Conservation (phyloP, 495 filamentous ascomycete species). For the Amorphotheca resinae region DNA sequence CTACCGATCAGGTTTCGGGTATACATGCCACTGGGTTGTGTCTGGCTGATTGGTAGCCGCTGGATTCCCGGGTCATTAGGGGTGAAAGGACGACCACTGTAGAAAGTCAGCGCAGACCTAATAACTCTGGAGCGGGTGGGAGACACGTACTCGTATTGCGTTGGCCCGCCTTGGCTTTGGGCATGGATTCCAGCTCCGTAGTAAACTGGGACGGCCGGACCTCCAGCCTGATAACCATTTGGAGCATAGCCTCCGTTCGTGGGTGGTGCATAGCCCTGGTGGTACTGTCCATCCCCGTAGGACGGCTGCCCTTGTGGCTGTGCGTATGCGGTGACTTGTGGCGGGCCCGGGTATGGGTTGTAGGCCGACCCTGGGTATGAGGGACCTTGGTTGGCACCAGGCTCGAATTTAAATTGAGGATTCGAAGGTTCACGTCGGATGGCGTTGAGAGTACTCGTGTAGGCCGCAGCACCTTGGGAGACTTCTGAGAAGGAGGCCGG, state of each 20-base stretch:
- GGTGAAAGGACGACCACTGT: conserved; percentile 7
- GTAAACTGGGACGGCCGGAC: background rate
- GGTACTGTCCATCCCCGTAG: background rate
- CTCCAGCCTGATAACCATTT: conserved; percentile 10
- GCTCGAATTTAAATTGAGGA: background rate
- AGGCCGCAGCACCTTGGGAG: background rate
- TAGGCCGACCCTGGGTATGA: background rate
- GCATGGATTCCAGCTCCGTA: conserved; percentile 8
- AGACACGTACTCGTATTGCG: conserved; percentile 11
- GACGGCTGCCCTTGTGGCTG: background rate
- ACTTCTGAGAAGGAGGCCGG: conserved; percentile 54
- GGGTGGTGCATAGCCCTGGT: conserved; percentile 5
- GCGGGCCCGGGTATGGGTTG: conserved; percentile 14
- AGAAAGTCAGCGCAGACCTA: background rate
- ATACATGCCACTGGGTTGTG: conserved; percentile 73
- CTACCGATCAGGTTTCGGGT: conserved; percentile 93
- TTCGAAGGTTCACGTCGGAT: background rate
- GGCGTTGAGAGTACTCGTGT: background rate
- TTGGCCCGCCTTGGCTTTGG: background rate
- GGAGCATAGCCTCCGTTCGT: conserved; percentile 4
- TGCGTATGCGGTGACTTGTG: conserved; percentile 12
- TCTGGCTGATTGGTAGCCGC: conserved; percentile 17
- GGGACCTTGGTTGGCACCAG: background rate
- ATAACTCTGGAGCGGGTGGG: conserved; percentile 3
- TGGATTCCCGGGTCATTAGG: conserved; percentile 3